A percentile compares a stretch with the other conserved stretches of the same genome.
phyloP scores from a whole-genome alignment of 2,329 filamentous ascomycete species.

The Ophiostoma quercus region DNA sequence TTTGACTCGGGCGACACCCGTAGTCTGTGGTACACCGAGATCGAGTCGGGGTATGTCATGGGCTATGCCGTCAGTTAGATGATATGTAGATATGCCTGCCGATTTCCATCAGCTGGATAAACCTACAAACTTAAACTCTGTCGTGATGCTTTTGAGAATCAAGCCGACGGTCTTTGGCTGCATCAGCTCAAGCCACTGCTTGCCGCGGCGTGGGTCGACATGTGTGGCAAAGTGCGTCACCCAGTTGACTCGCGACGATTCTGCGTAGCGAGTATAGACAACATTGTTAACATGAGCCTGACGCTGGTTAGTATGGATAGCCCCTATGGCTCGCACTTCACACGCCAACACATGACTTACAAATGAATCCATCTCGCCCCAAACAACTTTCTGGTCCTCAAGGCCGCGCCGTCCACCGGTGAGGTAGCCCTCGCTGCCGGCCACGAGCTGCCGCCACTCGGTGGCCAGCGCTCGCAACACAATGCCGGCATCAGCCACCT shows the following conservation, averaged over 20 bases:
- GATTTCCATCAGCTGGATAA: too few species aligned
- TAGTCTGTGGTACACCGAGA: slow-evolving; percentile 80
- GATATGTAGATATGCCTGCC: neutral
- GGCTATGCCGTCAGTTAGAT: slow-evolving; percentile 49
- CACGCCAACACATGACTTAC: slow-evolving; percentile 30
- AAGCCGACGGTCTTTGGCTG: slow-evolving; percentile 62
- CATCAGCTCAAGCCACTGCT: slow-evolving; percentile 65
- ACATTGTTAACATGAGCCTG: slow-evolving; percentile 74
- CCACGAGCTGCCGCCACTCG: slow-evolving; percentile 68
- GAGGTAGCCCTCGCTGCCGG: slow-evolving; percentile 70
- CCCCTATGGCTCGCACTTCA: too few species aligned
- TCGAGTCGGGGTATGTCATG: slow-evolving; percentile 74
- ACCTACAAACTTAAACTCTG: slow-evolving; percentile 82
- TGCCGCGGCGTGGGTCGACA: slow-evolving; percentile 55
- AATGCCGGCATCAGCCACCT: slow-evolving; percentile 52
- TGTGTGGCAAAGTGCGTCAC: slow-evolving; percentile 61
- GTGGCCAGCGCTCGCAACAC: slow-evolving; percentile 56
- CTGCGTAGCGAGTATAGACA: slow-evolving; percentile 76
- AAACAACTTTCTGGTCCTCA: slow-evolving; percentile 62
- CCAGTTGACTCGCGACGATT: slow-evolving; percentile 77
- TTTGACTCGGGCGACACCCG: slow-evolving; percentile 44
- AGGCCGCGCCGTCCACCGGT: slow-evolving; percentile 58
- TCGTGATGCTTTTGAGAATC: slow-evolving; percentile 73
- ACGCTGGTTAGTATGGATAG: neutral
- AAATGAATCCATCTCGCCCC: slow-evolving; percentile 75